Base-by-base conservation (phyloP, 2,329 filamentous ascomycete species). In the Alternaria alternata region DNA sequence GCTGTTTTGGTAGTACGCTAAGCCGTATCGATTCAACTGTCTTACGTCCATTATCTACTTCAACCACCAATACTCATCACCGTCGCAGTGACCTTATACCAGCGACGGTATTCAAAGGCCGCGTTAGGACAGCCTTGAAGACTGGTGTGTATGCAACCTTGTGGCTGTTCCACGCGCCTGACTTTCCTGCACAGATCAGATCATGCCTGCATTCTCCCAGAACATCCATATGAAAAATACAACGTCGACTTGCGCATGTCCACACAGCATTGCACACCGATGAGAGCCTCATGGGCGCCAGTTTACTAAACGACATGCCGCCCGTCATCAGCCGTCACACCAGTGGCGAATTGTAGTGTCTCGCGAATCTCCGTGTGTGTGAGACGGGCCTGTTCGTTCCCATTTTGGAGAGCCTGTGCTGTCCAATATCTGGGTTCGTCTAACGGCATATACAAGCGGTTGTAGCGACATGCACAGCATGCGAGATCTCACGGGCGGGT, bases 251-350 rank as follows among this genome's bases (percentile, higher is more conserved):
- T 53, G 55, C 34, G 48, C 48, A 34, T 54, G 22, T 42, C 38
- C 36, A 54, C 30, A 46, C 38, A 39, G 57, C 61, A 59, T 49
- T 48, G 61, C 65, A 63, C 58, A 69, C 61, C 61, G 66, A 67
- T 69, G 18, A 63, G 51, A 41, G 59, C 43, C 38, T 52, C 39
- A 43, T 46, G 55, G 41, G 51, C 46, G 46, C 26, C 26, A 24
- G 59, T 42, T 58, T 54, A 59, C 57, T 58, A 53, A 51, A 60
- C 59, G 59, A 52, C 57, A 61, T 59, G 48, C 61, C 52, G 43
- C 43, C 43, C 56, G 56, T 59, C 41, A 54, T 56, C 67, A 64
- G 52, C 60, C 67, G 64, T 62, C 32, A 18, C 32, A 59, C 62
- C 51, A 58, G 53, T 54, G 20, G 43, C 22, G 18, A 46, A 46